Percentiles rank a stretch among this genome's conserved stretches.
Conservation (phyloP, 805 yeast species). For the Ogataea henricii region DNA sequence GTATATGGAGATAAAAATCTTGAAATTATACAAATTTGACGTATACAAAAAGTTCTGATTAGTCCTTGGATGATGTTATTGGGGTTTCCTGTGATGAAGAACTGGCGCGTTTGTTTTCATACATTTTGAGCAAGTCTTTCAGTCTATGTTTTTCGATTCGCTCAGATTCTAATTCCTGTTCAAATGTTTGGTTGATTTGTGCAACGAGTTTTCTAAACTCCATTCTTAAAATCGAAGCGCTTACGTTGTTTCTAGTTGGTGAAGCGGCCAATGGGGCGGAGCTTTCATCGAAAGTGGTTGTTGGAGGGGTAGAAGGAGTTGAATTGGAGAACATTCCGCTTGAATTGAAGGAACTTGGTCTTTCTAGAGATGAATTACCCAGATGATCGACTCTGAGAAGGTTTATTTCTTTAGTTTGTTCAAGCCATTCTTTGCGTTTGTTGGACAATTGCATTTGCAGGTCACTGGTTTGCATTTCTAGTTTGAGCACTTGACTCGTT, state of each 20-base stretch:
- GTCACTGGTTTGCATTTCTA: slow-evolving; percentile 40
- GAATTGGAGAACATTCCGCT: slow-evolving; percentile 2
- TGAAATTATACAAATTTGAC: no score
- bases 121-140: slow-evolving; percentile 41
- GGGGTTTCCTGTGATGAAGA: neutral
- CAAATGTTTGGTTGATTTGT: slow-evolving; percentile 63
- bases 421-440: slow-evolving; percentile 44
- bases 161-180: slow-evolving; percentile 58
- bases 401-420: slow-evolving; percentile 47
- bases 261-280: slow-evolving; percentile 13
- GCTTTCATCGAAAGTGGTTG: slow-evolving; percentile 11
- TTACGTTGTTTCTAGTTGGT: slow-evolving; percentile 31
- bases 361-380: slow-evolving; percentile 32
- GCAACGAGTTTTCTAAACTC: slow-evolving; percentile 69
- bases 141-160: slow-evolving; percentile 51
- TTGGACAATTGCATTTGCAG: slow-evolving; percentile 31
- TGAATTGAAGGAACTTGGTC: slow-evolving; percentile 20
- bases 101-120: slow-evolving; percentile 21
- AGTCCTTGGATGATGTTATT: neutral
- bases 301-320: slow-evolving; percentile 23
- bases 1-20: no score
- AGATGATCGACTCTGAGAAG: slow-evolving; percentile 46
- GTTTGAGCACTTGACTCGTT: slow-evolving; percentile 37
- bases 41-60: no score
- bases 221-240: slow-evolving; percentile 58